Base-by-base conservation (phyloP, 2,329 filamentous ascomycete species). In the Magnaporthiopsis rhizophila region DNA sequence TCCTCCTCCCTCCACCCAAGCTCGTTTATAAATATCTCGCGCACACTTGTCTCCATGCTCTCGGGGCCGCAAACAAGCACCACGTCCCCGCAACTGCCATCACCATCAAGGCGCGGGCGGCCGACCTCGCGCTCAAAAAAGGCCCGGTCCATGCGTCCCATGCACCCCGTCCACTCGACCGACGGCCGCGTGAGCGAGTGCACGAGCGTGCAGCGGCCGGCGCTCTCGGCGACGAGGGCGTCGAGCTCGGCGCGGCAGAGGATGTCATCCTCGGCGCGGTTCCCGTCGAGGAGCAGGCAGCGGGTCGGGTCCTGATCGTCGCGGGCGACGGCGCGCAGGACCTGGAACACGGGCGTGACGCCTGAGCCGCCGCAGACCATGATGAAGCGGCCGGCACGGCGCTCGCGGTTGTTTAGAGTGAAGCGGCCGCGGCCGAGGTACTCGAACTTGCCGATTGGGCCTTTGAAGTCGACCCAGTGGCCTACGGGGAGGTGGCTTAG, bases 301-400 rank as follows among this genome's bases (percentile, higher is more conserved):
- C 74, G 77, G 0, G 90, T 95, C 11, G 74, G 68, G 71, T 94
- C 90, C 0, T 79, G 73, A 1, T 73, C 69, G 67, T 94, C 86
- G 59, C 83, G 80, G 74, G 92, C 83, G 0, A 96, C 84, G 0
- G 90, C 89, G 8, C 90, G 81, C 63, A 96, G 79, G 3, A 96
- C 90, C 71, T 95, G 90, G 73, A 88, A 95, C 67, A 97, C 90
- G 0, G 93, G 93, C n/a, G 93, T 97, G 71, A 97, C 89, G 0
- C 93, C 93, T n/a, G 86, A 91, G 7, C 93, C 93, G 18, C 84
- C 93, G 69, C 91, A 95, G 38, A 97, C 87, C 92, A 97, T 96
- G 72, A 90, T 80, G 74, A 97, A 91, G 15, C 82, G 83, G 63
- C 82, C 83, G 1, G 96, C 83, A 0, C 69, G 75, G 12, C 87